These are phyloP conservation scores for Citropsis articulata DNA, from an alignment of 345 rosid genomes.

Conservation along the genomic window DNA sequence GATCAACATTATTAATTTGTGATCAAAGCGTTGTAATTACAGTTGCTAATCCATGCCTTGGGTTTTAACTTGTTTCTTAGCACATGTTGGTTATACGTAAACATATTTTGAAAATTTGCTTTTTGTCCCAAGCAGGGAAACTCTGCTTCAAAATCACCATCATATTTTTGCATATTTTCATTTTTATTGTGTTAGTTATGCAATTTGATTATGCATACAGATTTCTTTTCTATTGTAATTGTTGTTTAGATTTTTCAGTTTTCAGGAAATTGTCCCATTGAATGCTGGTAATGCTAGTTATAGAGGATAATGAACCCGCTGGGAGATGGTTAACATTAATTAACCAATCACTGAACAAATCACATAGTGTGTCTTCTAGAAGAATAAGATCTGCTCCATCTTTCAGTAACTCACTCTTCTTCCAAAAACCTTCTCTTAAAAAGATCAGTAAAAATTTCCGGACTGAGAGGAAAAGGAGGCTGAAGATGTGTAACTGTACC, in stretches of 20 bases:
- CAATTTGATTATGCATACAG: not conserved
- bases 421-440: constrained; percentile 76
- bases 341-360: constrained; percentile 70
- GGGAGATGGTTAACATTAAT: constrained; percentile 81
- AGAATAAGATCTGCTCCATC: constrained; percentile 29
- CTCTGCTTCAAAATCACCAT: not conserved
- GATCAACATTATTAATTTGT: not conserved
- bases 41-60: not conserved
- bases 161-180: not conserved
- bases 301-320: constrained; percentile 93
- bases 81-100: not conserved
- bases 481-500: constrained; percentile 82
- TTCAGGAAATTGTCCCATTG: constrained; percentile 97
- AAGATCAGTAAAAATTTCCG: constrained; percentile 79
- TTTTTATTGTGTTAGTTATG: not conserved
- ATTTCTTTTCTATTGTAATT: not conserved
- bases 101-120: not conserved
- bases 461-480: constrained; percentile 61
- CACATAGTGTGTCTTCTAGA: constrained; percentile 25
- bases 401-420: constrained; percentile 57
- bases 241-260: constrained; percentile 35
- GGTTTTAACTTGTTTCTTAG: not conserved
- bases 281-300: constrained; percentile 93
- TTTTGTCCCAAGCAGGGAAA: not conserved
- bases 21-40: not conserved